A percentile compares a stretch with the other conserved stretches of the same genome.
Conservation (phyloP, 1,139 yeast species). For the Saccharomycopsis hybrid region DNA sequence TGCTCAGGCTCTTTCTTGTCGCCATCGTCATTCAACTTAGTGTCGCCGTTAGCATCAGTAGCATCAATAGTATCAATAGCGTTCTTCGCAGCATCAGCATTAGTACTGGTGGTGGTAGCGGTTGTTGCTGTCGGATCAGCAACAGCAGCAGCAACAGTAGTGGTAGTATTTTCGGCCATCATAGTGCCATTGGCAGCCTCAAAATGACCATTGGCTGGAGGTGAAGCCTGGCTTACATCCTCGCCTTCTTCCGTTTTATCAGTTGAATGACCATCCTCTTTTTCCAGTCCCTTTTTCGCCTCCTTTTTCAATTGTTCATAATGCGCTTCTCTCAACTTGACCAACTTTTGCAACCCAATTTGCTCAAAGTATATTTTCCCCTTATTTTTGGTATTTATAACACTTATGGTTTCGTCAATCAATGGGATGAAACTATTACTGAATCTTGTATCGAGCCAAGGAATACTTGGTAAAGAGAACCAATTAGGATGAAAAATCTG, state of each 20-base stretch:
- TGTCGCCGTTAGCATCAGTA: neutral
- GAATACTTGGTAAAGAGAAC: constrained; percentile 74
- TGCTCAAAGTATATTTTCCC: constrained; percentile 76
- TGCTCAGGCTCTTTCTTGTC: constrained; percentile 16
- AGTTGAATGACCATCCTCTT: constrained; percentile 9
- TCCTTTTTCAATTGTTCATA: constrained; percentile 3
- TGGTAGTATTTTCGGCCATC: constrained; percentile 9
- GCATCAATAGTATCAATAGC: neutral
- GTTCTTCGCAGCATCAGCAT: neutral
- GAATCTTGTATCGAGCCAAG: constrained; percentile 69
- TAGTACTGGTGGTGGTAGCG: constrained; percentile 2
- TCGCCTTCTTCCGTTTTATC: constrained; percentile 1
- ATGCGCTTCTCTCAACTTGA: constrained; percentile 30
- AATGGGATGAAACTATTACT: constrained; percentile 74
- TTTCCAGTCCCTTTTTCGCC: constrained; percentile 1
- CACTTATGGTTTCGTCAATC: constrained; percentile 63
- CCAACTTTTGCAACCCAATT: constrained; percentile 50
- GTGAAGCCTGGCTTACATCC: neutral
- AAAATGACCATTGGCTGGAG: neutral
- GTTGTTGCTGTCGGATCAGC: constrained; percentile 12
- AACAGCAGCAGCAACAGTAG: constrained; percentile 6
- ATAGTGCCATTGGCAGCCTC: constrained; percentile 4
- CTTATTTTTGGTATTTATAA: constrained; percentile 56
- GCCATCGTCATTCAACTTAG: constrained; percentile 26
- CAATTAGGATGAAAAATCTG: constrained; percentile 82